Percentiles rank a stretch among this genome's conserved stretches.
Evolutionary conservation across 257 asterid species (phyloP).

Genomic region (Linaria vulgaris): DNA sequence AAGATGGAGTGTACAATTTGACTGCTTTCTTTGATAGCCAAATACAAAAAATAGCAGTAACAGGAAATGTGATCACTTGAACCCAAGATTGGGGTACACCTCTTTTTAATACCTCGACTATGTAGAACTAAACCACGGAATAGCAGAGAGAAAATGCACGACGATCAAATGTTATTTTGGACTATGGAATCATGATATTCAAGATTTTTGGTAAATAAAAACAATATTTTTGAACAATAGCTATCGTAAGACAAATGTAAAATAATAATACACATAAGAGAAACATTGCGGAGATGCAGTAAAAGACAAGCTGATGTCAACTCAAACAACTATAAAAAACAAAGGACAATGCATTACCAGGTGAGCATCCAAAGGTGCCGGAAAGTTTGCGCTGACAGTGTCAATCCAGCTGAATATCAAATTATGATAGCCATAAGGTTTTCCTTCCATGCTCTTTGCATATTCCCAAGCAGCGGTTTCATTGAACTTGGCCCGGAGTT

Average conservation of each 20-base stretch:
- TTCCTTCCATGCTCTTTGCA: conserved; percentile 75
- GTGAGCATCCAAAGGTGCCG: conserved; percentile 73
- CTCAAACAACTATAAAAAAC: too few relatives aligned
- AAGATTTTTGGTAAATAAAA: too few relatives aligned
- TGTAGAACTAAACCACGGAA: too few relatives aligned
- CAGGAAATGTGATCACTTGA: too few relatives aligned
- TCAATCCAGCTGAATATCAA: conserved; percentile 81
- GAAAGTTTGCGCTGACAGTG: conserved; percentile 61
- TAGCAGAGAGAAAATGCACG: too few relatives aligned
- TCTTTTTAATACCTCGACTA: too few relatives aligned
- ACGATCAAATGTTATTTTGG: too few relatives aligned
- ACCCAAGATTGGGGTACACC: too few relatives aligned
- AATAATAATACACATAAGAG: background rate
- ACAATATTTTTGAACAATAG: background rate
- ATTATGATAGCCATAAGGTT: conserved; percentile 74
- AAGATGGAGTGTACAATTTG: too few relatives aligned
- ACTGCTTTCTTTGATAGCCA: too few relatives aligned
- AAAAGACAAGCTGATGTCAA: background rate
- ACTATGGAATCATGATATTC: too few relatives aligned
- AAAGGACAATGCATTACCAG: conserved; percentile 40
- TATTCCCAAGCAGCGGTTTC: conserved; percentile 92
- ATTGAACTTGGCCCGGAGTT: conserved; percentile 74
- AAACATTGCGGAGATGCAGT: background rate
- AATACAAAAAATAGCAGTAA: too few relatives aligned
- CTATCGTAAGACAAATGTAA: background rate